These are phyloP conservation scores for Trametes pubescens DNA, from an alignment of 1,284 basidiomycete species.

Conservation along the genomic window DNA sequence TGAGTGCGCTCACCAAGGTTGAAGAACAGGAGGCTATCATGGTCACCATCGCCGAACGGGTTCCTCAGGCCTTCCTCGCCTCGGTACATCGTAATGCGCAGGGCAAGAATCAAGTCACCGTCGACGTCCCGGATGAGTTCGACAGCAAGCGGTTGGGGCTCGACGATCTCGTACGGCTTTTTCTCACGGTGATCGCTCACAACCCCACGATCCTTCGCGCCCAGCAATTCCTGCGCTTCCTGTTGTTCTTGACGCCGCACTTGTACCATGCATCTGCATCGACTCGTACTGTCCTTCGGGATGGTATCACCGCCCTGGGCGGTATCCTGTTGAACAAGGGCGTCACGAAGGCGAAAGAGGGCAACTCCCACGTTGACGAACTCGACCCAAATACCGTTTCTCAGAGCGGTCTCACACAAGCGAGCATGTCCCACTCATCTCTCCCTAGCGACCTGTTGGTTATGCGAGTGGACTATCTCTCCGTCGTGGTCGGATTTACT, in stretches of 20 bases:
- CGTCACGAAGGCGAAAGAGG: constrained; percentile 59
- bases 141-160: constrained; percentile 65
- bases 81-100: constrained; percentile 52
- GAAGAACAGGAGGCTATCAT: constrained; percentile 80
- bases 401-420: constrained; percentile 41
- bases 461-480: constrained; percentile 74
- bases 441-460: constrained; percentile 59
- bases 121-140: constrained; percentile 67
- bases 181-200: constrained; percentile 84
- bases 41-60: constrained; percentile 72
- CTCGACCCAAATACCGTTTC: constrained; percentile 25
- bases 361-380: constrained; percentile 32
- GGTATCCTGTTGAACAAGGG: constrained; percentile 57
- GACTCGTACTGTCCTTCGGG: constrained; percentile 63
- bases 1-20: constrained; percentile 68
- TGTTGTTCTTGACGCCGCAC: constrained; percentile 65
- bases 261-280: constrained; percentile 63
- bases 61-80: constrained; percentile 68
- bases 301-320: constrained; percentile 77
- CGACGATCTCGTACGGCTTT: constrained; percentile 75
- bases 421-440: constrained; percentile 50
- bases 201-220: constrained; percentile 72
- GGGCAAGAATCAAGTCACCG: constrained; percentile 37
- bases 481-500: constrained; percentile 64
- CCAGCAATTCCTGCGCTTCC: constrained; percentile 70